A percentile compares a stretch with the other conserved stretches of the same genome.
Evolutionary conservation across 148 eudicot species (phyloP).

Genomic region (Spergularia marina): DNA sequence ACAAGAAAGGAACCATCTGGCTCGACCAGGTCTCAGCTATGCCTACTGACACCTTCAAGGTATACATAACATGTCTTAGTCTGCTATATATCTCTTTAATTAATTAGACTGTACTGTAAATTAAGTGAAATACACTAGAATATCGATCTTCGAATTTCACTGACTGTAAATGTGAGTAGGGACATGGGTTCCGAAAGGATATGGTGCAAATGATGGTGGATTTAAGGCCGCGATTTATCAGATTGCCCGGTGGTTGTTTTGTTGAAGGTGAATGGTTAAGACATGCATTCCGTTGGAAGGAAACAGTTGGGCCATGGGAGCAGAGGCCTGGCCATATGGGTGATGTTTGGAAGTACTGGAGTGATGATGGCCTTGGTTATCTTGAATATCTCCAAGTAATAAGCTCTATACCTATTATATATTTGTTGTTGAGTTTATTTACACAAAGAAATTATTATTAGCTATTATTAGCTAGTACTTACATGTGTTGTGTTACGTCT

Average conservation of each 20-base stretch:
- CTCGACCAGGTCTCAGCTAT: constrained; percentile 84
- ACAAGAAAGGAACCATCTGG: constrained; percentile 57
- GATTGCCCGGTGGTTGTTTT: constrained; percentile 85
- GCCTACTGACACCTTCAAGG: constrained; percentile 72
- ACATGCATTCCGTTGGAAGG: constrained; percentile 78
- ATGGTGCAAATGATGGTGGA: constrained; percentile 64
- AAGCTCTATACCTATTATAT: too few species aligned
- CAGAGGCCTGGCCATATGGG: constrained; percentile 72
- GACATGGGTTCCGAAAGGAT: constrained; percentile 79
- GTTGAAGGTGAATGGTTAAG: constrained; percentile 61
- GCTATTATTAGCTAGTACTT: too few species aligned
- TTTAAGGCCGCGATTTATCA: constrained; percentile 68
- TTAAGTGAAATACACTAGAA: too few species aligned
- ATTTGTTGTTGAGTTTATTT: too few species aligned
- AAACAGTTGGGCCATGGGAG: constrained; percentile 85
- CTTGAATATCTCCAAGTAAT: constrained; percentile 64
- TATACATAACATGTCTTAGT: neutral
- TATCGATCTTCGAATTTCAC: too few species aligned
- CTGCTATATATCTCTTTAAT: too few species aligned
- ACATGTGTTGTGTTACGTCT: too few species aligned
- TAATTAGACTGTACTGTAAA: too few species aligned
- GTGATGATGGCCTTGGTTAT: constrained; percentile 72
- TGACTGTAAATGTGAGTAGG: constrained; percentile 31
- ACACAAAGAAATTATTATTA: too few species aligned
- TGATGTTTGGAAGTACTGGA: constrained; percentile 78